These are phyloP conservation scores for Pichia sp. DNA, from an alignment of 1,139 yeast species.

Conservation along the genomic window DNA sequence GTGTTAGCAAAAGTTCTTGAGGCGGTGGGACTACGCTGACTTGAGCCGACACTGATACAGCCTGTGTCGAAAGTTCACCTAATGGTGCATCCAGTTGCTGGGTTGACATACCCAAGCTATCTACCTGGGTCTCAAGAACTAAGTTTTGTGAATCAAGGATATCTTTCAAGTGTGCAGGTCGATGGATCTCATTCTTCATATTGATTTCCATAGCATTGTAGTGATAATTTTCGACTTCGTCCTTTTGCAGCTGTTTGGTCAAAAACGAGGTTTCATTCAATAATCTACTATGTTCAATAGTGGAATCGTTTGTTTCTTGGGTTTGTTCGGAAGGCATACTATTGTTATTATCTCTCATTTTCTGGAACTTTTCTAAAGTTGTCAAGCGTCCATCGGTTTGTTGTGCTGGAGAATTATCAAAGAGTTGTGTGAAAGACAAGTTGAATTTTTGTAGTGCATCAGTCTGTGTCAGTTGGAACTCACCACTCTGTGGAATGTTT, in stretches of 20 bases:
- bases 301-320: conserved; percentile 10
- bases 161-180: conserved; percentile 3
- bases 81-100: conserved; percentile 1
- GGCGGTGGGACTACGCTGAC: not conserved
- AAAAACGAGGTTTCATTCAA: conserved; percentile 12
- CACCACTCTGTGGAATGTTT: not conserved
- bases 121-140: conserved; percentile 29
- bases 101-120: conserved; percentile 1
- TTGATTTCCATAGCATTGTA: not conserved
- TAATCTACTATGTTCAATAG: conserved; percentile 5
- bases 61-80: not conserved
- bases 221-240: conserved; percentile 6
- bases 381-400: conserved; percentile 17
- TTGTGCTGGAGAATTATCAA: conserved; percentile 23
- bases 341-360: conserved; percentile 16
- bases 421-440: conserved; percentile 19
- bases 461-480: conserved; percentile 13
- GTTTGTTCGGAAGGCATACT: not conserved
- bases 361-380: conserved; percentile 21
- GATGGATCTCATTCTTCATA: not conserved
- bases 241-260: conserved; percentile 8
- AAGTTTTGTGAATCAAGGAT: conserved; percentile 29
- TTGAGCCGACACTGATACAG: not conserved
- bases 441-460: conserved; percentile 16
- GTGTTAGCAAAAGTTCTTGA: not conserved